Evolutionary conservation across 2,329 filamentous ascomycete genomes (phyloP), one percentile per base, ranked within the genome.

Genomic region (Herpotrichia juniperi): DNA sequence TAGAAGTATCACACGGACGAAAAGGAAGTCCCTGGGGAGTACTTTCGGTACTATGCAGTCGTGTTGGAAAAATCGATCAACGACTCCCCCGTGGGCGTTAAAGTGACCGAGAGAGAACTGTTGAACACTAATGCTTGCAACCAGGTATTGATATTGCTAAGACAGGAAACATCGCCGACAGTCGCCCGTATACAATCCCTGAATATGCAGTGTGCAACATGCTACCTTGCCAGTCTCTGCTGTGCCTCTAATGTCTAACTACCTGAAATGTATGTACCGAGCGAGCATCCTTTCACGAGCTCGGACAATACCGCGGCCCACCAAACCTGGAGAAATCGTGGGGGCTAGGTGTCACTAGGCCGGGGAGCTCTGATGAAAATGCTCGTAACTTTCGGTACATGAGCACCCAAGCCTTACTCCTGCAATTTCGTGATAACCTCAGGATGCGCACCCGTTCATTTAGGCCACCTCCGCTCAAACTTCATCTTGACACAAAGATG

Each of bases 361-460:
- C 47, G 48, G 50, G 59, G 51, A 45, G 22, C 52, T 51, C 42
- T 56, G 42, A 63, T 58, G 52, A 47, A 48, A 54, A 51, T 54
- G 26, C 42, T 55, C 47, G 56, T 50, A 49, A 31, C 47, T 42
- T 46, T 46, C 42, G 35, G 53, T 37, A 40, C 31, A 46, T 49
- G 55, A 50, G 56, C 50, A 57, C 51, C 21, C 4, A 56, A 53
- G 43, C 44, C 45, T 48, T 12, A 44, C 45, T 51, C 44, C 52
- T 60, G 56, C 51, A 51, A 56, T 56, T 53, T 54, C 56, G 56
- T 66, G 58, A 67, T 65, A 69, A 64, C 56, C 51, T 62, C 67
- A 71, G 63, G 53, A 72, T 72, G 69, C 68, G 64, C 63, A 64
- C 64, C 60, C 59, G 62, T 39, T 46, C 59, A n/a, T 58, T 53